Conservation (phyloP, 805 yeast species). For the Metschnikowia kofuensis region DNA sequence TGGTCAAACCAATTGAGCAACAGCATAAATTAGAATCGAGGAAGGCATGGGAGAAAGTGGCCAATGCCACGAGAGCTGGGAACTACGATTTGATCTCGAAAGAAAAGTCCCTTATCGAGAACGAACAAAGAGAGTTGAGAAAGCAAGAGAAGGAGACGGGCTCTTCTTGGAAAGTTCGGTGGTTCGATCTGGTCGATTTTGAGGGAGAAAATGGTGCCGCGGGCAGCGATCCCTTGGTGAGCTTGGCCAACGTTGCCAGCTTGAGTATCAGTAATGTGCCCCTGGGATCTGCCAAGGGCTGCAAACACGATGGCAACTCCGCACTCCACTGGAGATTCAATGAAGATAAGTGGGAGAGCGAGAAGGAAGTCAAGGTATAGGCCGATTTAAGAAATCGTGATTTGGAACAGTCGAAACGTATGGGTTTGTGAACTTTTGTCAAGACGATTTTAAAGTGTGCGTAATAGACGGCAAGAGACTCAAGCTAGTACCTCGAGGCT, state of each 20-base stretch:
- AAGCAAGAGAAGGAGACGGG: conserved; percentile 67
- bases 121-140: conserved; percentile 79
- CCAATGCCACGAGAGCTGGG: conserved; percentile 75
- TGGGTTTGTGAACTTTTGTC: no score
- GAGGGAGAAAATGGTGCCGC: conserved; percentile 13
- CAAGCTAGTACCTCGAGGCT: no score
- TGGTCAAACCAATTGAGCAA: conserved; percentile 76
- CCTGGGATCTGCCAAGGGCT: conserved; percentile 58
- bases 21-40: conserved; percentile 83
- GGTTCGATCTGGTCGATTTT: conserved; percentile 56
- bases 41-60: conserved; percentile 86
- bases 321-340: conserved; percentile 71
- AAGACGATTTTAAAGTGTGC: no score
- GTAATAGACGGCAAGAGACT: no score
- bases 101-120: conserved; percentile 78
- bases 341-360: conserved; percentile 53
- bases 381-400: neutral
- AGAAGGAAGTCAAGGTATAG: conserved; percentile 52
- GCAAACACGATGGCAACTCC: conserved; percentile 51
- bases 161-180: conserved; percentile 69
- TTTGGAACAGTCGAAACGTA: neutral
- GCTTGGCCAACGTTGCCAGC: conserved; percentile 44
- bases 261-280: conserved; percentile 64
- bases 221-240: conserved; percentile 31
- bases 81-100: conserved; percentile 72